Conservation (phyloP, 192 early-diverging fungal species). For the Entomortierella chlamydospora region DNA sequence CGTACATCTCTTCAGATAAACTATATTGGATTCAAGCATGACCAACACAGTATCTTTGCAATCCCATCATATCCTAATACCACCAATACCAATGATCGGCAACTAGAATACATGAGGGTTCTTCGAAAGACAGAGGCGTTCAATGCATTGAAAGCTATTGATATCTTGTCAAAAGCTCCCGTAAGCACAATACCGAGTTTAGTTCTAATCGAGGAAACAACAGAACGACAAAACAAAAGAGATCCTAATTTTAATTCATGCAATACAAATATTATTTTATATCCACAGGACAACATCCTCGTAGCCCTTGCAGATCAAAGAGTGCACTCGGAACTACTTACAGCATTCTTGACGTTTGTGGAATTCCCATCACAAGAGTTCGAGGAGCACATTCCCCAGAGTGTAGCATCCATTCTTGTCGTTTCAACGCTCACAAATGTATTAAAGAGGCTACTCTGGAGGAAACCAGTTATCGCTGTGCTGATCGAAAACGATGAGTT, state of each 20-base stretch:
- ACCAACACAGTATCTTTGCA: too few species aligned
- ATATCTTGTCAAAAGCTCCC: conserved; percentile 61
- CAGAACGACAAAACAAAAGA: too few species aligned
- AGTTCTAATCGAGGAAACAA: too few species aligned
- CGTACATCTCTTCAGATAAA: too few species aligned
- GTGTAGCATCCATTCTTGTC: conserved; percentile 48
- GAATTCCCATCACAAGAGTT: conserved; percentile 46
- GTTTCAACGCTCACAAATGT: conserved; percentile 43
- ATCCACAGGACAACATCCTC: conserved; percentile 44
- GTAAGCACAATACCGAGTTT: conserved; percentile 52
- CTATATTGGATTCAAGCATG: too few species aligned
- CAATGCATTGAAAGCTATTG: conserved; percentile 54
- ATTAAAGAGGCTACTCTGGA: conserved; percentile 43
- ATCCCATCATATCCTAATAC: too few species aligned
- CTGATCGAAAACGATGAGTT: conserved; percentile 40
- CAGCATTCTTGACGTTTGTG: conserved; percentile 24
- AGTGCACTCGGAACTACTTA: conserved; percentile 22
- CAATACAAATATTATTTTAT: too few species aligned
- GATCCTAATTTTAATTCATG: too few species aligned
- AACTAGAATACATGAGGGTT: conserved; percentile 42
- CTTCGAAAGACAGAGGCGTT: conserved; percentile 38
- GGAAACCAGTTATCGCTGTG: conserved; percentile 43
- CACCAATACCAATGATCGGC: neutral
- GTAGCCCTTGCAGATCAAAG: conserved; percentile 42
- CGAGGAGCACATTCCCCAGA: conserved; percentile 42